Evolutionary conservation across 148 eudicot genomes (phyloP).

Genomic region (Euryodendron excelsum): DNA sequence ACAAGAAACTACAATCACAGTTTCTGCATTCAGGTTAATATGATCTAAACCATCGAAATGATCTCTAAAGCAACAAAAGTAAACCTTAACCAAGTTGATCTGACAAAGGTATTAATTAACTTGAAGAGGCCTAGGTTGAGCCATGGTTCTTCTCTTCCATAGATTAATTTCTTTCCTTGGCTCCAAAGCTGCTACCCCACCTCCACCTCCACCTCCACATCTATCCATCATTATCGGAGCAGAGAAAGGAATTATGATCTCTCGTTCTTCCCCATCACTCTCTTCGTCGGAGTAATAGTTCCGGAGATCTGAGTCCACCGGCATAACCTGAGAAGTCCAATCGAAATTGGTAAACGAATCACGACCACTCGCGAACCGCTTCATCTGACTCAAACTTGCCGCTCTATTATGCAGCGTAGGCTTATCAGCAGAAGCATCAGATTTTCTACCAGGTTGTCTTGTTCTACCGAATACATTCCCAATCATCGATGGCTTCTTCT

Average conservation of each 20-base stretch:
- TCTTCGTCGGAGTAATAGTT: conserved; percentile 48
- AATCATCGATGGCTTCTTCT: neutral
- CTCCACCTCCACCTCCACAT: conserved; percentile 13
- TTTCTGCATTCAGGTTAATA: neutral
- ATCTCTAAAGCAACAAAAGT: neutral
- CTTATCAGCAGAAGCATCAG: neutral
- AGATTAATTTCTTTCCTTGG: conserved; percentile 75
- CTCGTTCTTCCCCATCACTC: conserved; percentile 38
- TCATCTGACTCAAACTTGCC: conserved; percentile 62
- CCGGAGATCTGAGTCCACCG: conserved; percentile 24
- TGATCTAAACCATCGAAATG: neutral
- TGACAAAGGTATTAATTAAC: conserved; percentile 21
- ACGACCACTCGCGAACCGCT: conserved; percentile 69
- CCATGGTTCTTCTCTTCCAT: conserved; percentile 84
- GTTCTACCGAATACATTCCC: conserved; percentile 7
- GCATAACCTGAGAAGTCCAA: conserved; percentile 64
- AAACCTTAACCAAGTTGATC: conserved; percentile 2
- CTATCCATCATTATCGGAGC: conserved; percentile 52
- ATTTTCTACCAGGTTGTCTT: conserved; percentile 10
- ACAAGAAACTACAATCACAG: neutral
- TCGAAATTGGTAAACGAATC: conserved; percentile 52
- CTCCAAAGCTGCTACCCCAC: conserved; percentile 20
- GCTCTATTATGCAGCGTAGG: conserved; percentile 14
- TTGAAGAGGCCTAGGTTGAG: conserved; percentile 69
- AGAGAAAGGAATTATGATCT: conserved; percentile 49